phyloP scores from a whole-genome alignment of 2,329 filamentous ascomycete genomes.

The Phoma sp. region DNA sequence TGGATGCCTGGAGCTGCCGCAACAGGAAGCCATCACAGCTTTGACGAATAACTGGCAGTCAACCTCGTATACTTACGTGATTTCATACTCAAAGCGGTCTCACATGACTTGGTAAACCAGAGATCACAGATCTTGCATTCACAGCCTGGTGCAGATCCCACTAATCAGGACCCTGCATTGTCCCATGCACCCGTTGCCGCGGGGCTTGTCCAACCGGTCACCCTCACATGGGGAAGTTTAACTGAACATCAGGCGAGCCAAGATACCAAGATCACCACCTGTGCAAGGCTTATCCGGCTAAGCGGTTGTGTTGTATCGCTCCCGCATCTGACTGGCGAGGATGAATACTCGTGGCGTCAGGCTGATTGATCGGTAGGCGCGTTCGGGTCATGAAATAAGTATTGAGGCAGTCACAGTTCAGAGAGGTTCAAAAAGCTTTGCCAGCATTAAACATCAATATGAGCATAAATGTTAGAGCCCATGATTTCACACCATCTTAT shows the following conservation, averaged over 20 bases:
- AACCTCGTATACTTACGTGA: not conserved
- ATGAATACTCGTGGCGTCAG: slow-evolving; percentile 8
- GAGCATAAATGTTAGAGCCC: slow-evolving; percentile 4
- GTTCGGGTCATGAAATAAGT: slow-evolving; percentile 1
- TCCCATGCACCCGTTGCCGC: not conserved
- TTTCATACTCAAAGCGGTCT: not conserved
- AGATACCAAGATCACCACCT: not conserved
- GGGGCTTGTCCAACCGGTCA: slow-evolving; percentile 9
- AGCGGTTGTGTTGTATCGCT: slow-evolving; percentile 5
- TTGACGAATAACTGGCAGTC: not conserved
- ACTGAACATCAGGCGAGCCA: slow-evolving; percentile 12
- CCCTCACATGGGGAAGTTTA: slow-evolving; percentile 9
- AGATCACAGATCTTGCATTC: slow-evolving; percentile 6
- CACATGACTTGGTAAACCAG: not conserved
- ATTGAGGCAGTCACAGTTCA: not conserved
- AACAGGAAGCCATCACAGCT: slow-evolving; percentile 1
- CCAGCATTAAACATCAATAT: not conserved
- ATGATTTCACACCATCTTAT: slow-evolving; percentile 1
- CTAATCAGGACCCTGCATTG: slow-evolving; percentile 7
- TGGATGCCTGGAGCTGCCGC: slow-evolving; percentile 10
- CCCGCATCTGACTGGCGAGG: not conserved
- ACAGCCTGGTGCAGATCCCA: slow-evolving; percentile 5
- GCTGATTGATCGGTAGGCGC: not conserved
- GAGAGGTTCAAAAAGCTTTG: not conserved
- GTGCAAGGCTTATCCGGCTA: slow-evolving; percentile 13